These are phyloP conservation scores for Starmerella scarabaei DNA, from an alignment of 805 yeast genomes.

Conservation along the genomic window DNA sequence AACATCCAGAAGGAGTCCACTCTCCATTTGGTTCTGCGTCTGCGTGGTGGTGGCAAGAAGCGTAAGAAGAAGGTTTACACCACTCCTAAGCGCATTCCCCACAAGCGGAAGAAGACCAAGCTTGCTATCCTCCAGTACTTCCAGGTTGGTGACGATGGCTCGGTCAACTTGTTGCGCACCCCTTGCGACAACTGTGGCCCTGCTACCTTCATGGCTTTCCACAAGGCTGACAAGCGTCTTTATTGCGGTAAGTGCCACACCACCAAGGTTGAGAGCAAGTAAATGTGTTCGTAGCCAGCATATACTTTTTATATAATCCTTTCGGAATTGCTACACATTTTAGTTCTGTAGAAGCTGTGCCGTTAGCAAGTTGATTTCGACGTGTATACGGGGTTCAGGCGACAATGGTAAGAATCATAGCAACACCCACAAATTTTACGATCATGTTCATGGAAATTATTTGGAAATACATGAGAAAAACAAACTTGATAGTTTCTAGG, in stretches of 20 bases:
- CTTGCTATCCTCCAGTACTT: slow-evolving; percentile 98
- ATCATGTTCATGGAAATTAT: no score
- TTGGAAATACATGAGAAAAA: no score
- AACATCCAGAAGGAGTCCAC: slow-evolving; percentile 98
- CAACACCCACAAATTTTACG: no score
- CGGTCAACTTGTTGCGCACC: slow-evolving; percentile 96
- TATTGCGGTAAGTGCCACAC: slow-evolving; percentile 99
- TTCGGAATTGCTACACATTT: no score
- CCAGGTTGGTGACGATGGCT: slow-evolving; percentile 98
- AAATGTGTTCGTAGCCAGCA: slow-evolving; percentile 5
- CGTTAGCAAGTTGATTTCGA: no score
- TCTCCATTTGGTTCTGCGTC: slow-evolving; percentile 87
- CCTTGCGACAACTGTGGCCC: slow-evolving; percentile 98
- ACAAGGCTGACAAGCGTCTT: slow-evolving; percentile 79
- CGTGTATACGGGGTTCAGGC: no score
- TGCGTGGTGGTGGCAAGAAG: slow-evolving; percentile 99
- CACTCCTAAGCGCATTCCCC: slow-evolving; percentile 99
- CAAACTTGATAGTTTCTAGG: no score
- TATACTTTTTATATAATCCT: background rate
- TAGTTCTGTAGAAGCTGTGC: no score
- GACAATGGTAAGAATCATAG: no score
- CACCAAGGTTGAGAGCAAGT: slow-evolving; percentile 38
- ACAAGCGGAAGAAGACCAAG: slow-evolving; percentile 99
- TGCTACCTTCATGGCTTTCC: slow-evolving; percentile 94
- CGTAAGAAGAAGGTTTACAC: slow-evolving; percentile 99